Conservation (phyloP, 2,329 filamentous ascomycete species). For the Thielaviopsis populi region DNA sequence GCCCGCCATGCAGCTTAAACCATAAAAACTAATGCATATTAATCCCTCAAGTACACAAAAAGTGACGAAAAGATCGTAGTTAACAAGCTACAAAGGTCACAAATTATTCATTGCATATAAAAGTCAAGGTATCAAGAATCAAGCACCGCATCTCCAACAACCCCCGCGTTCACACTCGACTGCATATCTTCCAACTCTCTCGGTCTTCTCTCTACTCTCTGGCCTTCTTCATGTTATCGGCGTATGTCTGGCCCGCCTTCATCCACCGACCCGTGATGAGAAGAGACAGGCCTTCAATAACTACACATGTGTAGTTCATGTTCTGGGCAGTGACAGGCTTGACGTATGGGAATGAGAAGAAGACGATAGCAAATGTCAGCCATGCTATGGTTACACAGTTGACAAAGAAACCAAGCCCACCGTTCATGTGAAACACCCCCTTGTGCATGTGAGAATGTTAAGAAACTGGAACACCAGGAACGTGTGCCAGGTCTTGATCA, state of each 20-base stretch:
- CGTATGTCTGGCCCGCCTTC: constrained; percentile 27
- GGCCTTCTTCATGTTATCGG: constrained; percentile 26
- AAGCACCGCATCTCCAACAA: not conserved
- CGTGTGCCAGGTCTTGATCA: constrained; percentile 33
- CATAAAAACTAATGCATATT: not conserved
- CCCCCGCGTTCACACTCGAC: not conserved
- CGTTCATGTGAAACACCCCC: constrained; percentile 28
- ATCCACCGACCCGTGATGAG: constrained; percentile 30
- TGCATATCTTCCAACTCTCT: not conserved
- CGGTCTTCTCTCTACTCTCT: constrained; percentile 21
- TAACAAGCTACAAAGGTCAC: not conserved
- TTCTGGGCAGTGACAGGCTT: constrained; percentile 27
- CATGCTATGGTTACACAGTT: constrained; percentile 27
- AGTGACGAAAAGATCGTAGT: not conserved
- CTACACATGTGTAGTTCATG: constrained; percentile 32
- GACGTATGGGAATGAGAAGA: constrained; percentile 31
- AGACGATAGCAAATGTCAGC: constrained; percentile 29
- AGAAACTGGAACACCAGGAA: constrained; percentile 31
- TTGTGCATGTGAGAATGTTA: constrained; percentile 29
- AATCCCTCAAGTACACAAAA: not conserved
- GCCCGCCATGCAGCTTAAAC: not conserved
- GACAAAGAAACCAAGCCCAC: constrained; percentile 23
- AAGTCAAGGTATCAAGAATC: not conserved
- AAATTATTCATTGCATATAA: not conserved
- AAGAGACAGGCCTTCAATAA: constrained; percentile 27